Evolutionary conservation across 768 basidiomycete genomes (phyloP).

Genomic region (Cystobasidium onofrii): DNA sequence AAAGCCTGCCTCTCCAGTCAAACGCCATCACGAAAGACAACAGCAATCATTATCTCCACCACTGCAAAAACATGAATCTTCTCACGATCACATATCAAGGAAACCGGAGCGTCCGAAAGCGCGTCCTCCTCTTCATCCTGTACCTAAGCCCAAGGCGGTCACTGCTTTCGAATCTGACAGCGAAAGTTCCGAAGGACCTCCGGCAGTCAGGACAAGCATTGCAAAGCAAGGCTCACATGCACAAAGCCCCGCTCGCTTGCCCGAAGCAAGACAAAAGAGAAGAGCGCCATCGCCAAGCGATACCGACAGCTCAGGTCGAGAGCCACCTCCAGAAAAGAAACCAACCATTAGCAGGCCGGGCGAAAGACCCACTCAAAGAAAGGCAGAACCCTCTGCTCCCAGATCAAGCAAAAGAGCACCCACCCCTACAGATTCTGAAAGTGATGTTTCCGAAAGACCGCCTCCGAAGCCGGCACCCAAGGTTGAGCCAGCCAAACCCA

Average conservation of each 20-base stretch:
- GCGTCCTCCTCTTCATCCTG: too few relatives aligned
- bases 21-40: not conserved
- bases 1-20: not conserved
- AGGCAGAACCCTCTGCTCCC: not conserved
- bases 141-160: not conserved
- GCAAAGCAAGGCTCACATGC: not conserved
- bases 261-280: not conserved
- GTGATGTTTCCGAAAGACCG: not conserved
- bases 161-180: not conserved
- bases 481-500: too few relatives aligned
- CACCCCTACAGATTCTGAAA: not conserved
- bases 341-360: not conserved
- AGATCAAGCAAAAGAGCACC: not conserved
- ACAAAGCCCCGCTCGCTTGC: not conserved
- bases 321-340: not conserved
- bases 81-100: not conserved
- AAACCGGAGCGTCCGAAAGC: too few relatives aligned
- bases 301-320: not conserved
- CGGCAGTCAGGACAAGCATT: too few relatives aligned
- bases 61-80: not conserved
- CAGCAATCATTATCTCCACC: not conserved
- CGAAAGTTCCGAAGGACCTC: not conserved
- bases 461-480: not conserved
- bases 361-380: not conserved
- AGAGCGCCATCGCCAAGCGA: not conserved